phyloP scores from a whole-genome alignment of 805 yeast genomes.

The Suhomyces sp. region DNA sequence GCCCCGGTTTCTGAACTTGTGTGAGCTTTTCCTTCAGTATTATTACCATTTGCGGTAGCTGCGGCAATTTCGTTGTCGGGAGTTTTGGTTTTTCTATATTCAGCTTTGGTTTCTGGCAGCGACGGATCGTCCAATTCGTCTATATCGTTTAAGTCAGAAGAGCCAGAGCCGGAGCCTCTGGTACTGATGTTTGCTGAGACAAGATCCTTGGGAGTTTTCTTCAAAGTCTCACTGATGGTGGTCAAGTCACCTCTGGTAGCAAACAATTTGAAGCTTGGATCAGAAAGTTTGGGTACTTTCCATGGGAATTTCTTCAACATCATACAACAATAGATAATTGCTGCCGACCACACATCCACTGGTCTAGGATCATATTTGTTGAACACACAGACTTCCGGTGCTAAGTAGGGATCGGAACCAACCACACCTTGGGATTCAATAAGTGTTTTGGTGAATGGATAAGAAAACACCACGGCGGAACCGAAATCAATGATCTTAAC shows the following conservation, averaged over 20 bases:
- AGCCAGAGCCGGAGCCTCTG: slow-evolving; percentile 7
- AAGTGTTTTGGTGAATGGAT: slow-evolving; percentile 72
- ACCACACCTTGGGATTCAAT: slow-evolving; percentile 82
- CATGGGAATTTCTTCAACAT: slow-evolving; percentile 88
- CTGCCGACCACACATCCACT: slow-evolving; percentile 91
- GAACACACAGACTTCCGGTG: slow-evolving; percentile 88
- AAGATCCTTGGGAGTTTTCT: slow-evolving; percentile 45
- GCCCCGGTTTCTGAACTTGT: slow-evolving; percentile 71
- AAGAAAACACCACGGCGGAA: slow-evolving; percentile 85
- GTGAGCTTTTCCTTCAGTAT: slow-evolving; percentile 41
- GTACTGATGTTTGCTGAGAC: slow-evolving; percentile 9
- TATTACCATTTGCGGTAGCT: slow-evolving; percentile 1
- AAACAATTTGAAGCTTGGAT: slow-evolving; percentile 78
- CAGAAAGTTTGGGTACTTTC: slow-evolving; percentile 84
- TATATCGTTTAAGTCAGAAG: slow-evolving; percentile 10
- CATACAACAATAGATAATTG: slow-evolving; percentile 91
- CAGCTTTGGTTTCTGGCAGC: not conserved
- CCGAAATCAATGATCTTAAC: slow-evolving; percentile 93
- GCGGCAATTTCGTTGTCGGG: not conserved
- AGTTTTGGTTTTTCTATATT: not conserved
- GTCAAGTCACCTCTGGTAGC: slow-evolving; percentile 65
- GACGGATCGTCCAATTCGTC: slow-evolving; percentile 14
- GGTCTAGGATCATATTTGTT: slow-evolving; percentile 87
- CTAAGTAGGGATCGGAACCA: slow-evolving; percentile 85
- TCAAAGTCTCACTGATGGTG: slow-evolving; percentile 60